Evolutionary conservation across 116 monocot species (phyloP).

Genomic region (Posidonia oceanica): DNA sequence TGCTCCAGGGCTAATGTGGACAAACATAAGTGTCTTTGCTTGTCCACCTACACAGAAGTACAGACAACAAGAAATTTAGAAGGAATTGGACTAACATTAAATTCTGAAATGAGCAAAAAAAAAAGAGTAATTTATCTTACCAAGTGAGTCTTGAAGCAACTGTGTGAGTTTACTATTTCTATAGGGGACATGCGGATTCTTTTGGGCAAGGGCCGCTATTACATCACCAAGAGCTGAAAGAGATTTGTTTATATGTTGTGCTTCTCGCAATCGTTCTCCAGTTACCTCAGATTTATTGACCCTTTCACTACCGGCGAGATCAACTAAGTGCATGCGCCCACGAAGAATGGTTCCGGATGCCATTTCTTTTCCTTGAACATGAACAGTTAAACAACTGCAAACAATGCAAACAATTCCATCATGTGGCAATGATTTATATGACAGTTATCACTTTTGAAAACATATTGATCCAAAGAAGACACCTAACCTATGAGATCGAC

Average conservation of each 20-base stretch:
- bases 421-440: neutral
- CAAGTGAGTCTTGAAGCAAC: slow-evolving; percentile 93
- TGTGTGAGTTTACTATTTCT: slow-evolving; percentile 99
- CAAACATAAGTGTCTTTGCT: slow-evolving; percentile 99
- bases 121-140: slow-evolving; percentile 21
- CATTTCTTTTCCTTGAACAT: slow-evolving; percentile 88
- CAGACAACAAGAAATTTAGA: neutral
- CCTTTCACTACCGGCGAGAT: slow-evolving; percentile 96
- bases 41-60: slow-evolving; percentile 59
- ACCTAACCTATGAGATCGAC: slow-evolving; percentile 99
- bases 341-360: slow-evolving; percentile 67
- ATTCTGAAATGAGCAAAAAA: neutral
- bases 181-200: slow-evolving; percentile 84
- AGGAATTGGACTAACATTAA: neutral
- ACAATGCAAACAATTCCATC: neutral
- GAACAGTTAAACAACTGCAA: slow-evolving; percentile 92
- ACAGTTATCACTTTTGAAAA: neutral
- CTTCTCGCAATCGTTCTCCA: slow-evolving; percentile 92
- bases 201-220: slow-evolving; percentile 79
- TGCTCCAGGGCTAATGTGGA: slow-evolving; percentile 90
- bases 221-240: slow-evolving; percentile 96
- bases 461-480: neutral
- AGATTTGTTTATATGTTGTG: slow-evolving; percentile 95
- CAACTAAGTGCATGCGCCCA: slow-evolving; percentile 92
- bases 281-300: slow-evolving; percentile 90